These are phyloP conservation scores for Globisporangium spiculum DNA, from an alignment of 352 stramenopile genomes.

Conservation along the genomic window DNA sequence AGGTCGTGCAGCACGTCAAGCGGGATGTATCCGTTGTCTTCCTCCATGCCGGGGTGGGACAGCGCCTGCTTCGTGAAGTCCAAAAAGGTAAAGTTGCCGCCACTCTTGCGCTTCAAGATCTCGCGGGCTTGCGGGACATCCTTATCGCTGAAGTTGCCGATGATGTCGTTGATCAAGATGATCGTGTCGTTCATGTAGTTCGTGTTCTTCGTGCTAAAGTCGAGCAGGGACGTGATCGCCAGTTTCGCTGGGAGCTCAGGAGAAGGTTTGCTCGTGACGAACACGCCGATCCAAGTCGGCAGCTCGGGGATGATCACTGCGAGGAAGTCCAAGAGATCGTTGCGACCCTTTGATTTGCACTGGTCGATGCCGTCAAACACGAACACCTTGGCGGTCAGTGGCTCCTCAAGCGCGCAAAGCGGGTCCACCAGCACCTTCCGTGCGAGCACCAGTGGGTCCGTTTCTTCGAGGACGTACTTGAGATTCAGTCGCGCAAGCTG, in stretches of 20 bases:
- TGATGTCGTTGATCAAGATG: constrained; percentile 58
- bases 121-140: constrained; percentile 43
- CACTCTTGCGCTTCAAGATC: constrained; percentile 65
- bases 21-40: constrained; percentile 37
- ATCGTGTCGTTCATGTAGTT: constrained; percentile 55
- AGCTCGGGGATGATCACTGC: constrained; percentile 54
- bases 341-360: constrained; percentile 40
- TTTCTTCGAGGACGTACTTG: constrained; percentile 77
- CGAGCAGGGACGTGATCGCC: constrained; percentile 63
- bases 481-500: constrained; percentile 81
- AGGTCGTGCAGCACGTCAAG: constrained; percentile 70
- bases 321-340: constrained; percentile 74
- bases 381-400: constrained; percentile 56
- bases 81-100: constrained; percentile 75
- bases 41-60: constrained; percentile 64
- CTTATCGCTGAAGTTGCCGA: constrained; percentile 39
- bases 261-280: constrained; percentile 70
- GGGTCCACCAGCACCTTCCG: constrained; percentile 77
- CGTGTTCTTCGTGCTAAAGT: constrained; percentile 68
- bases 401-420: constrained; percentile 62
- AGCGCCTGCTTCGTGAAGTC: constrained; percentile 80
- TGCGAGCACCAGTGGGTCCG: constrained; percentile 61
- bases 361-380: constrained; percentile 78
- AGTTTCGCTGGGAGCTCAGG: constrained; percentile 56
- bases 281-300: constrained; percentile 64